A percentile compares a stretch with the other conserved stretches of the same genome.
These are phyloP conservation scores for Aspergillus nomiae DNA, from an alignment of 2,329 filamentous ascomycete species.

Conservation along the genomic window DNA sequence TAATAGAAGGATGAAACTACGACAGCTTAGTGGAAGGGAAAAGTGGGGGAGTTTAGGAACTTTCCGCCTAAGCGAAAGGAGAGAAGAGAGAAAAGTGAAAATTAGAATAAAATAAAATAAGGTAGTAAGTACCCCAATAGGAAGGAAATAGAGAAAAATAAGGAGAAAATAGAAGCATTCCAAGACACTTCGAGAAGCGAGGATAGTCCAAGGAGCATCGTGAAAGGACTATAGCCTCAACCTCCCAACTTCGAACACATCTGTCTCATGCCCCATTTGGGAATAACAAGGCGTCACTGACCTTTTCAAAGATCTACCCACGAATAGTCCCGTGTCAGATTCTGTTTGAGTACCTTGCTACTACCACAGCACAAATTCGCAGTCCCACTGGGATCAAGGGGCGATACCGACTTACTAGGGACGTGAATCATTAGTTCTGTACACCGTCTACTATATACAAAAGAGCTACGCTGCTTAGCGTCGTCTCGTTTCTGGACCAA, in stretches of 20 bases:
- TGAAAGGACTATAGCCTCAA: not conserved
- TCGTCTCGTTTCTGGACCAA: not conserved
- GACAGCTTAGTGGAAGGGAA: not conserved
- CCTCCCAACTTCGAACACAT: not conserved
- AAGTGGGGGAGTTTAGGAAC: not conserved
- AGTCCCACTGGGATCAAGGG: too few relatives aligned
- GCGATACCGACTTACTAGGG: not conserved
- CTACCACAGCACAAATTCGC: too few relatives aligned
- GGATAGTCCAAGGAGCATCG: too few relatives aligned
- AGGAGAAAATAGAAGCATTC: not conserved
- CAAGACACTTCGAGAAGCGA: not conserved
- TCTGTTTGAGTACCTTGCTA: too few relatives aligned
- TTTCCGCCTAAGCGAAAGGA: not conserved
- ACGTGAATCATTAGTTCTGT: too few relatives aligned
- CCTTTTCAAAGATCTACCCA: not conserved
- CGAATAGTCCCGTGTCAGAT: too few relatives aligned
- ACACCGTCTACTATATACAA: too few relatives aligned
- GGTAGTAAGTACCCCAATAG: not conserved
- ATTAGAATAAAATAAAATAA: not conserved
- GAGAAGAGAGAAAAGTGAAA: not conserved
- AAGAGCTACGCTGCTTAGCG: too few relatives aligned
- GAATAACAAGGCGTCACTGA: not conserved
- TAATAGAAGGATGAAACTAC: not conserved
- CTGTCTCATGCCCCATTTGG: not conserved
- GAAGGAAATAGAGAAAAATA: not conserved